Evolutionary conservation across 768 basidiomycete genomes (phyloP), one percentile per base, ranked within the genome.

Genomic region (Rhizopogon roseolus): DNA sequence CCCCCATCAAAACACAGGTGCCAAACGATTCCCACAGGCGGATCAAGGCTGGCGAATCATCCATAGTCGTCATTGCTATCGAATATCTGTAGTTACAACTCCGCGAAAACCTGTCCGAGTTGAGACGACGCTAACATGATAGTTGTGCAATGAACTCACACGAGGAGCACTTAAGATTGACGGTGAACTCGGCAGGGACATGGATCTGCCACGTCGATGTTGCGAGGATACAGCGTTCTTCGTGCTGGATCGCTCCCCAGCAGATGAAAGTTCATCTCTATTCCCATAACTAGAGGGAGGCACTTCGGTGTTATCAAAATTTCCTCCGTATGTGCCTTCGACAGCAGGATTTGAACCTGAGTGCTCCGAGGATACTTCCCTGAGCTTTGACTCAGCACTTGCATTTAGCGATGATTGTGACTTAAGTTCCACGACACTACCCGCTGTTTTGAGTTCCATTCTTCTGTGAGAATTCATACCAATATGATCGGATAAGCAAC

Each of bases 201-300:
- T 55, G 0, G 67, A 69, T 34, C 39, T 66, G 29, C 69, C 57
- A 17, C 67, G 67, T 50, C 67, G 46, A 29, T 60, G 67, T 5
- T 52, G 56, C 3, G 52, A 59, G 4, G 62, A 56, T 4, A 10
- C 14, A 16, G 14, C 46, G 7, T 36, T 5, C 9, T 36, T 5
- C 11, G 34, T 5, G 34, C 9, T 10, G 14, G 22, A 16, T 48
- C 14, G 14, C 19, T 46, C 22, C 22, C 5, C 13, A 34, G 19
- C 34, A 8, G 19, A 36, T 16, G 6, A 22, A 22, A 5, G 13
- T 22, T 34, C 8, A 2, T 48, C 45, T 48, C 13, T 3, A 22
- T 22, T 32, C 13, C 5, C 34, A 11, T 11, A 13, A 36, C 34
- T 4, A 36, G 34, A 36, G 10, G 34, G 34, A 36, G 10, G 34